A percentile compares a stretch with the other conserved stretches of the same genome.
Conservation (phyloP, 176 grass and related monocot species). For the Cenchrus americanus region DNA sequence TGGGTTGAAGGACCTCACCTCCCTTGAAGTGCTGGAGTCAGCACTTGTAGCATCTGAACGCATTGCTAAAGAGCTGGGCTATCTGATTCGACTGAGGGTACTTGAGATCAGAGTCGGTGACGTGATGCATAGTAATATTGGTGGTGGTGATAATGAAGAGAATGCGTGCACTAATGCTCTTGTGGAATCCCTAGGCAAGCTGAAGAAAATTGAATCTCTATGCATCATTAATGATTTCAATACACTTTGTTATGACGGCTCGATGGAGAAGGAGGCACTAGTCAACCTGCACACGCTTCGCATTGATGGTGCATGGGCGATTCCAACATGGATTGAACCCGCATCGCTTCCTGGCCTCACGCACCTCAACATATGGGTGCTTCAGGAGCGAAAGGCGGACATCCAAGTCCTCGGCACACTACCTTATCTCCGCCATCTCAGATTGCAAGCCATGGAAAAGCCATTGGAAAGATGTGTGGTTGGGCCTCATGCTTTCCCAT, state of each 20-base stretch:
- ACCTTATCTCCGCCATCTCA: neutral
- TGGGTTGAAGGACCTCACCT: neutral
- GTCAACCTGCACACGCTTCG: too few relatives aligned
- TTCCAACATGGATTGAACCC: too few relatives aligned
- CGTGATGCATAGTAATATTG: too few relatives aligned
- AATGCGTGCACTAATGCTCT: too few relatives aligned
- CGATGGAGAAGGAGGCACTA: too few relatives aligned
- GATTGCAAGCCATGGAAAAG: fast-evolving
- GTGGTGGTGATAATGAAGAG: too few relatives aligned
- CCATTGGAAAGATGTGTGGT: neutral
- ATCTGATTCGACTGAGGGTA: neutral
- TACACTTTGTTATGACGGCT: too few relatives aligned
- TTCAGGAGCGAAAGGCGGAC: neutral
- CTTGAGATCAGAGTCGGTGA: too few relatives aligned
- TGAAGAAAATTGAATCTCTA: too few relatives aligned
- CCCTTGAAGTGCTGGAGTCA: neutral
- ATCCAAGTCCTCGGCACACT: neutral
- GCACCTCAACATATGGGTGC: neutral
- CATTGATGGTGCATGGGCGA: fast-evolving
- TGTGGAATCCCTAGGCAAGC: too few relatives aligned
- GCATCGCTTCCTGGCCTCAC: too few relatives aligned
- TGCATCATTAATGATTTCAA: too few relatives aligned
- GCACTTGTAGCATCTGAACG: neutral
- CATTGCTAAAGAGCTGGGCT: neutral
- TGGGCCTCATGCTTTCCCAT: neutral